Conservation (phyloP, 2,329 filamentous ascomycete genomes). For the Xylaria polymorpha region DNA sequence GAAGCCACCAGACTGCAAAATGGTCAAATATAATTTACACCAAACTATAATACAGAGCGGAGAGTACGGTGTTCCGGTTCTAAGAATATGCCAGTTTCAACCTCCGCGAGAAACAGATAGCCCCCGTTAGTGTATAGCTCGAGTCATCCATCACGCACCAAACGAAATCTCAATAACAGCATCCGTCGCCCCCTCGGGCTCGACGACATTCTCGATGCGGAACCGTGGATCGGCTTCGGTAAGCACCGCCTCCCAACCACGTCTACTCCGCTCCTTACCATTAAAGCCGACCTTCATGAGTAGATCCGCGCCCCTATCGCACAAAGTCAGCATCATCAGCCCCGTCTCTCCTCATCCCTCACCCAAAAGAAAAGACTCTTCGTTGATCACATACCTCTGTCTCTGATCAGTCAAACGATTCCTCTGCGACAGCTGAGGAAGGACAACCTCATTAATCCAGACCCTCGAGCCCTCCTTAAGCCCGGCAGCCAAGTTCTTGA, state of each 20-base stretch:
- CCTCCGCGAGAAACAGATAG: not conserved
- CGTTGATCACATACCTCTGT: slow-evolving; percentile 22
- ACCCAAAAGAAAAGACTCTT: not conserved
- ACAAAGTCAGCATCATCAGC: not conserved
- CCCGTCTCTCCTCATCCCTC: not conserved
- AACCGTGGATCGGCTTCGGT: slow-evolving; percentile 38
- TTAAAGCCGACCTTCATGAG: slow-evolving; percentile 42
- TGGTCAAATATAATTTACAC: not conserved
- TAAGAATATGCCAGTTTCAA: not conserved
- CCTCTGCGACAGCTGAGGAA: slow-evolving; percentile 37
- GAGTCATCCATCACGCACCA: slow-evolving; percentile 22
- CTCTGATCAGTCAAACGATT: slow-evolving; percentile 29
- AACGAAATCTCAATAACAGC: slow-evolving; percentile 39
- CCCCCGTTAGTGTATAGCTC: not conserved
- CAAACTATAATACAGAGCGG: not conserved
- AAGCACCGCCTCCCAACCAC: slow-evolving; percentile 39
- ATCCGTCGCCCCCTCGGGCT: slow-evolving; percentile 35
- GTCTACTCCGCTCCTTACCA: slow-evolving; percentile 38
- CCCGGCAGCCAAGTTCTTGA: slow-evolving; percentile 48
- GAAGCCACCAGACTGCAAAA: too few relatives aligned
- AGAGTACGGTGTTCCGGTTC: not conserved
- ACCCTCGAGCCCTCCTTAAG: slow-evolving; percentile 44
- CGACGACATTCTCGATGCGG: slow-evolving; percentile 34
- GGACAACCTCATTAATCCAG: slow-evolving; percentile 45
- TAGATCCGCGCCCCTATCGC: slow-evolving; percentile 43